These are phyloP conservation scores for Salix dunnii DNA, from an alignment of 345 rosid species.

Conservation along the genomic window DNA sequence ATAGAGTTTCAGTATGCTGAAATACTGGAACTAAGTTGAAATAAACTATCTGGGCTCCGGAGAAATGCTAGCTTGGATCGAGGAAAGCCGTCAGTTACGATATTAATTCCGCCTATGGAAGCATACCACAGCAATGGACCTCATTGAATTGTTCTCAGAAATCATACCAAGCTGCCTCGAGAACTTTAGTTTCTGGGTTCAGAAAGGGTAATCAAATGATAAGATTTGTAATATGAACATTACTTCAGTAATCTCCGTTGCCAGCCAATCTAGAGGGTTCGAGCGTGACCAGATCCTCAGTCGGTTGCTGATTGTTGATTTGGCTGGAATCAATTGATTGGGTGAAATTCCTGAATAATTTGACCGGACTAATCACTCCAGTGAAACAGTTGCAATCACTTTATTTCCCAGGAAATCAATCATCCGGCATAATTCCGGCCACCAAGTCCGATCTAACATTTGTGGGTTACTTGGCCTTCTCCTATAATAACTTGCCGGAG, in stretches of 20 bases:
- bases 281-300: background rate
- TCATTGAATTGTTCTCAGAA: slow-evolving; percentile 5
- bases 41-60: slow-evolving; percentile 2
- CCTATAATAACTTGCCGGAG: background rate
- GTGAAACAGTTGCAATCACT: slow-evolving; percentile 1
- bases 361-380: too few relatives aligned
- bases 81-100: slow-evolving; percentile 4
- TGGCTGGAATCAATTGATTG: background rate
- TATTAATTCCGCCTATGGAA: slow-evolving; percentile 1
- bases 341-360: background rate
- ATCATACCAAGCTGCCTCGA: slow-evolving; percentile 1
- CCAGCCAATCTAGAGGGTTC: too few relatives aligned
- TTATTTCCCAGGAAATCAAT: background rate
- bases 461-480: background rate
- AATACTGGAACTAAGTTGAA: slow-evolving; percentile 8
- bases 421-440: background rate
- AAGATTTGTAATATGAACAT: too few relatives aligned
- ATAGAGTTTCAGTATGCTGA: slow-evolving; percentile 4
- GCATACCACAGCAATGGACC: background rate
- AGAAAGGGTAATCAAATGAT: background rate
- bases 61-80: slow-evolving; percentile 11
- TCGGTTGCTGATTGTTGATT: background rate
- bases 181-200: slow-evolving; percentile 3
- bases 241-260: too few relatives aligned
- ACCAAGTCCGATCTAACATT: background rate